Conservation (phyloP, 2,329 filamentous ascomycete genomes). For the Claviceps capensis region DNA sequence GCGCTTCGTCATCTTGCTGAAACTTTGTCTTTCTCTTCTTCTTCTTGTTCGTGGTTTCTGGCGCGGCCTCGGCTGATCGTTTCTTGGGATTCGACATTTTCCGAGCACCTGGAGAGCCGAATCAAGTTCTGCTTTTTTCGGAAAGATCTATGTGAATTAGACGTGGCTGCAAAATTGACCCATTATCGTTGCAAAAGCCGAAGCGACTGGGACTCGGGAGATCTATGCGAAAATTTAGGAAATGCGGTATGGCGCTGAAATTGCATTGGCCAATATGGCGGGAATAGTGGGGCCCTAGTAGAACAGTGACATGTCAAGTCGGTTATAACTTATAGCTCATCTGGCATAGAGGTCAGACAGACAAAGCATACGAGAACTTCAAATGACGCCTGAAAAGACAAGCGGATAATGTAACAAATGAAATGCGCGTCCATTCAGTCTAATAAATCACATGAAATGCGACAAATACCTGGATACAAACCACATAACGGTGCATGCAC, state of each 20-base stretch:
- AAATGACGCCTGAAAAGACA: too few species aligned
- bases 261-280: not conserved
- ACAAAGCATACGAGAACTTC: too few species aligned
- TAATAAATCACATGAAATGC: not conserved
- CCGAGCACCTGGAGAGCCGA: too few species aligned
- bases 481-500: too few species aligned
- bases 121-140: constrained; percentile 5
- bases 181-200: not conserved
- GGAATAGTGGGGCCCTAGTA: not conserved
- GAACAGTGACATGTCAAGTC: too few species aligned
- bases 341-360: too few species aligned
- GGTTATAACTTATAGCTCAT: too few species aligned
- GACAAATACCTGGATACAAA: too few species aligned
- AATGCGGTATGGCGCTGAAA: constrained; percentile 1
- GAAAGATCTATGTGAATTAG: not conserved
- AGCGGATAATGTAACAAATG: too few species aligned
- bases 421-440: too few species aligned
- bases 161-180: not conserved
- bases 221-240: not conserved
- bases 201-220: not conserved
- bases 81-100: constrained; percentile 33
- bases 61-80: constrained; percentile 38
- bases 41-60: constrained; percentile 28
- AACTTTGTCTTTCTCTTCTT: constrained; percentile 41
- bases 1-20: constrained; percentile 38